Base-by-base conservation (phyloP, 441 rosid genomes). In the Gossypium schwendimanii region DNA sequence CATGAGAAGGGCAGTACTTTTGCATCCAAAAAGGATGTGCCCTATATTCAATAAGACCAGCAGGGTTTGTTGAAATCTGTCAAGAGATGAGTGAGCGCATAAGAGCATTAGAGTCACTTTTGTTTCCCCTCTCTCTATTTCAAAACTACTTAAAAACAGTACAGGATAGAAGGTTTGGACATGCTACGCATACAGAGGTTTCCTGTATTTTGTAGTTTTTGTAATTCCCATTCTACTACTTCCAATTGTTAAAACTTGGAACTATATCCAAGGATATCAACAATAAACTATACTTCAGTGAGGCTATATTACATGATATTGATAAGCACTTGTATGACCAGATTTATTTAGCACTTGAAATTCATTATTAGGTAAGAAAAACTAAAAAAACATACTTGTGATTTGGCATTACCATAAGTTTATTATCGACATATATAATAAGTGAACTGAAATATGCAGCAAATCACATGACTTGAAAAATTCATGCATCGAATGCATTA, bases 1-100 rank as follows among this genome's bases (percentile, higher is more conserved):
- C 95, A 62, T 90, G 95, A 80, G 87, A 77, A 67, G 95, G 95
- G 69, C 95, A 89, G 76, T 89, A 89, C 82, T 89, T 90, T 77
- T 90, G 95, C 50, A 78, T 57, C 95, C 95, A 90, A 79, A 88
- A 90, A 24, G 92, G 95, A 80, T 88, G 95, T 21, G 92, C 95
- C 84, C 95, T 87, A 83, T 90, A 90, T 83, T 90, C 92, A 82
- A 88, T 88, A 81, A 90, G 91, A 83, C 95, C 92, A 75, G 85
- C 84, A 76, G 72, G 85, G 76, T 87, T 89, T 76, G 95, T 88
- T 61, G 95, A 91, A 80, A 89, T 89, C 92, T 89, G 92, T 83
- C 84, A 81, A 57, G 31, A 57, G 26, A 23, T 21, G 28, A 57
- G 31, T 23, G 2, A 57, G 20, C 49, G 23, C 52, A 61, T 71